A percentile compares a stretch with the other conserved stretches of the same genome.
These are phyloP conservation scores for Pichia rugopelliculosa DNA, from an alignment of 805 yeast species.

Conservation along the genomic window DNA sequence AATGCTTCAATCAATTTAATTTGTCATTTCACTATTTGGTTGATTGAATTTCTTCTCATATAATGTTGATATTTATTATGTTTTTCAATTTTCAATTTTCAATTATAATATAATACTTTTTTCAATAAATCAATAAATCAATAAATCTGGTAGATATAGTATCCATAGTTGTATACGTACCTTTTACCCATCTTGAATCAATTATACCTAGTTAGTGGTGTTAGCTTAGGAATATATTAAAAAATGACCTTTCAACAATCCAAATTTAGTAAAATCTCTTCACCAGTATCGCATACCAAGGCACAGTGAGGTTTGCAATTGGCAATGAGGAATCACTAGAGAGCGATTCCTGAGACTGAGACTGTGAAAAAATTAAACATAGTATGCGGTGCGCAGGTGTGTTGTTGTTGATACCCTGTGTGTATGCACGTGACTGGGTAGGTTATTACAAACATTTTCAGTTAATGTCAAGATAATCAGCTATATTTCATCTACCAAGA, in stretches of 20 bases:
- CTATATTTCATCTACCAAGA: no score
- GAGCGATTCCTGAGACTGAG: not conserved
- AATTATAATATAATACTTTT: not conserved
- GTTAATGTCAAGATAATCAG: no score
- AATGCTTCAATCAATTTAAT: no score
- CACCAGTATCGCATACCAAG: not conserved
- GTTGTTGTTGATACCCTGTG: not conserved
- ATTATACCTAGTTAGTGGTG: conserved; percentile 10
- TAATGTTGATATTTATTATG: not conserved
- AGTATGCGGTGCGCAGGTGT: not conserved
- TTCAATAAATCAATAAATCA: not conserved
- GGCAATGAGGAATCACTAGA: not conserved
- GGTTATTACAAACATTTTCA: no score
- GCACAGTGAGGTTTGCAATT: not conserved
- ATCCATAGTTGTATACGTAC: conserved; percentile 26
- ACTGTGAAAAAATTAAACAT: not conserved
- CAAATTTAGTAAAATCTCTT: conserved; percentile 1
- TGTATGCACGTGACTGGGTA: conserved; percentile 1
- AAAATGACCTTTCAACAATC: not conserved
- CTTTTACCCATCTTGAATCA: conserved; percentile 43
- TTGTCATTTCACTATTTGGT: not conserved
- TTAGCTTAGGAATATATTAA: not conserved
- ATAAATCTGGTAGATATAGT: not conserved
- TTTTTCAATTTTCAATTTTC: not conserved
- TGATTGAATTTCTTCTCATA: not conserved